Conservation (phyloP, 306 rosid genomes). For the Vicia sativa region DNA sequence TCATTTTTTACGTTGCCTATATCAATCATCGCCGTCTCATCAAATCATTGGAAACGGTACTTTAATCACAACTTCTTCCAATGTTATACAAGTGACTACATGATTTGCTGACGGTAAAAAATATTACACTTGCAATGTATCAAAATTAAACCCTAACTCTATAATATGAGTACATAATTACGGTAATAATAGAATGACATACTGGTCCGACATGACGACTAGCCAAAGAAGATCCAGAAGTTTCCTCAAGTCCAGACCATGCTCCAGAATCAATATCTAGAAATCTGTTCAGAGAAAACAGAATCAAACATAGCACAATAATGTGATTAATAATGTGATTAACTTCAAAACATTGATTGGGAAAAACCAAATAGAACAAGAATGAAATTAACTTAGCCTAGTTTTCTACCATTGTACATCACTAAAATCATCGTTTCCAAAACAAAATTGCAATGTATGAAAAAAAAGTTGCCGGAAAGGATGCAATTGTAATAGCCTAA, state of each 20-base stretch:
- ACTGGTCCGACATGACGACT: slow-evolving; percentile 87
- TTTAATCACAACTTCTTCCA: background rate
- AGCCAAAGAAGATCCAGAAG: slow-evolving; percentile 72
- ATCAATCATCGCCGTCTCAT: background rate
- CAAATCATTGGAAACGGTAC: background rate
- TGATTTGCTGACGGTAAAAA: background rate
- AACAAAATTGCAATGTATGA: background rate
- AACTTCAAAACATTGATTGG: background rate
- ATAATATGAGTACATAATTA: background rate
- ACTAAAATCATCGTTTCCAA: background rate
- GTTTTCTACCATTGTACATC: background rate
- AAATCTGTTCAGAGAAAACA: slow-evolving; percentile 47
- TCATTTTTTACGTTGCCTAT: background rate
- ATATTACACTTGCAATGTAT: background rate
- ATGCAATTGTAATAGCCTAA: background rate
- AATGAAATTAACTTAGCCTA: background rate
- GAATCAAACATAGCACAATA: background rate
- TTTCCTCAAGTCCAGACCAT: slow-evolving; percentile 91
- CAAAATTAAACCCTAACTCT: background rate
- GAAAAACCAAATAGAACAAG: background rate
- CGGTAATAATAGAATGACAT: slow-evolving; percentile 36
- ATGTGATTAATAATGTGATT: background rate
- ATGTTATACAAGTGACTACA: too few species aligned
- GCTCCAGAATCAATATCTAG: slow-evolving; percentile 71
- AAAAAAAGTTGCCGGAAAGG: background rate